phyloP scores from a whole-genome alignment of 2,329 filamentous ascomycete genomes.

The Aspergillus sp. region DNA sequence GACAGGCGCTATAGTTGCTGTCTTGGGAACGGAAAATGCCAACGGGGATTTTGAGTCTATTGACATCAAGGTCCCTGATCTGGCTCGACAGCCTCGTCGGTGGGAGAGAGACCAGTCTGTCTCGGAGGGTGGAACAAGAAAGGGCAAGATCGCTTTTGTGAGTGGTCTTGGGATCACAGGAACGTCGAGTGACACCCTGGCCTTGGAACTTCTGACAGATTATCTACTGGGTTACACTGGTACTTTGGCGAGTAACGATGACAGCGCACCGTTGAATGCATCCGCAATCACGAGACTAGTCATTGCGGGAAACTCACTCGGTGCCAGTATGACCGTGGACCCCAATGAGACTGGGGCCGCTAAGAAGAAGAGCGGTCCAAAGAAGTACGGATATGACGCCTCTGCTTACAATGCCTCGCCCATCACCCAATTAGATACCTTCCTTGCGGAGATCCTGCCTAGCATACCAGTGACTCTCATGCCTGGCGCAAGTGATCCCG shows the following conservation, averaged over 20 bases:
- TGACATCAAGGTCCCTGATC: constrained; percentile 82
- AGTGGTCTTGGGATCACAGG: constrained; percentile 85
- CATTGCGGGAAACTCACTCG: constrained; percentile 86
- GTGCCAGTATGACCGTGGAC: constrained; percentile 37
- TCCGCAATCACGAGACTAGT: constrained; percentile 76
- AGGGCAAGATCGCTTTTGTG: constrained; percentile 77
- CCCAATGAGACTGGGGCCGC: constrained; percentile 25
- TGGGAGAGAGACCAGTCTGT: constrained; percentile 63
- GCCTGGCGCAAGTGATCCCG: constrained; percentile 80
- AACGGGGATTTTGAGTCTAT: constrained; percentile 92
- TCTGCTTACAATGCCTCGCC: constrained; percentile 83
- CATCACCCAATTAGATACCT: constrained; percentile 78
- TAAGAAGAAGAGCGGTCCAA: constrained; percentile 55
- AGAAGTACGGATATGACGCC: constrained; percentile 94
- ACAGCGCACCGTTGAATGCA: constrained; percentile 42
- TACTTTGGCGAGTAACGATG: constrained; percentile 50
- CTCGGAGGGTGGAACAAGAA: constrained; percentile 44
- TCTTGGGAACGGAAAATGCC: constrained; percentile 88
- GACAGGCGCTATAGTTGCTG: constrained; percentile 91
- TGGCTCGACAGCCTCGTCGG: constrained; percentile 76
- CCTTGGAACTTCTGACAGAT: constrained; percentile 76
- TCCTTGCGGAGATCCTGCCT: constrained; percentile 77
- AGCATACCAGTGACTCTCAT: constrained; percentile 86
- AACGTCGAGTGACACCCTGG: constrained; percentile 69
- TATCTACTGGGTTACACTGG: constrained; percentile 83